Conservation (phyloP, 805 yeast species). For the Brettanomyces anomalus region DNA sequence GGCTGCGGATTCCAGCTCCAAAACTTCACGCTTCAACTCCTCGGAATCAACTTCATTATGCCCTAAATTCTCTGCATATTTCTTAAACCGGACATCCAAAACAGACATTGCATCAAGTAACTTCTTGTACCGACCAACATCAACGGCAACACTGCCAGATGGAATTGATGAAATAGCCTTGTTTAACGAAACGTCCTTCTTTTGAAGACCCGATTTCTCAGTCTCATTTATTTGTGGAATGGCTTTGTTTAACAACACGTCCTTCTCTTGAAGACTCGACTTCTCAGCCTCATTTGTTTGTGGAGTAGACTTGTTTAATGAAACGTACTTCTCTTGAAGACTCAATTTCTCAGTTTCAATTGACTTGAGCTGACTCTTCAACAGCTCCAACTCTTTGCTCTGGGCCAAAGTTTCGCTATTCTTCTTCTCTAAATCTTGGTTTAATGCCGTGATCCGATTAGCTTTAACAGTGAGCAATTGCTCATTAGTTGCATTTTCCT, state of each 20-base stretch:
- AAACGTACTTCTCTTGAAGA: background rate
- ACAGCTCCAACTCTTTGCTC: background rate
- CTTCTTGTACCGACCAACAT: background rate
- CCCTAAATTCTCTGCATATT: background rate
- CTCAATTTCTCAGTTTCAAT: background rate
- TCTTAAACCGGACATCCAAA: constrained; percentile 1
- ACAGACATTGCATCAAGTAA: background rate
- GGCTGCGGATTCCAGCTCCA: background rate
- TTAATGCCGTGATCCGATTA: background rate
- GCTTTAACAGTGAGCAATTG: constrained; percentile 1
- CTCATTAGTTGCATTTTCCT: background rate
- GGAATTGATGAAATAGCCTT: too few species aligned
- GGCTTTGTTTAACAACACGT: background rate
- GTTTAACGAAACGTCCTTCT: background rate
- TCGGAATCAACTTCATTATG: background rate
- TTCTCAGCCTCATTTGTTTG: background rate
- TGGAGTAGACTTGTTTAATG: background rate
- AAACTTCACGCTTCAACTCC: background rate
- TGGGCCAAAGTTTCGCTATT: background rate
- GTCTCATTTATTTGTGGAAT: too few species aligned
- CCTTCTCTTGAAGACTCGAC: background rate
- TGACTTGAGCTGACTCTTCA: background rate
- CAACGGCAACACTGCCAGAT: background rate
- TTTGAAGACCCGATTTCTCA: background rate
- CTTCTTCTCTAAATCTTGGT: constrained; percentile 1